phyloP scores from a whole-genome alignment of 2,329 filamentous ascomycete genomes.

The Dendryphion nanum region DNA sequence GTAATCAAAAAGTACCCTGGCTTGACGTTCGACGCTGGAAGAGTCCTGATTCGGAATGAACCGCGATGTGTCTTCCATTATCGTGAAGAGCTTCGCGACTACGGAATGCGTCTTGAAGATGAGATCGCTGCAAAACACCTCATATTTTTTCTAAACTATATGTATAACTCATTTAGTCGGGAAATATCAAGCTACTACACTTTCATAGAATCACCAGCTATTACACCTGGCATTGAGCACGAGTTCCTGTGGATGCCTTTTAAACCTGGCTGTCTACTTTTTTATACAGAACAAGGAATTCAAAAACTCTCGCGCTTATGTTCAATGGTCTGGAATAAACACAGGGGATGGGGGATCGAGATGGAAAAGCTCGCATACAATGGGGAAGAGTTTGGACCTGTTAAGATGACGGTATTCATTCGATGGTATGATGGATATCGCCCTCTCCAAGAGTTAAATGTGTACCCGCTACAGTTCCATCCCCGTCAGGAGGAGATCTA shows the following conservation, averaged over 20 bases:
- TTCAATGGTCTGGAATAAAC: neutral
- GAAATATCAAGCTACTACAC: neutral
- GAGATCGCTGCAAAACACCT: neutral
- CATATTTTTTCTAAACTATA: neutral
- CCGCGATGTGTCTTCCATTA: constrained; percentile 6
- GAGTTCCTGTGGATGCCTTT: constrained; percentile 5
- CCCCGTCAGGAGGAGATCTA: neutral
- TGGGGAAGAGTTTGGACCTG: neutral
- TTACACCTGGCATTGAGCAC: constrained; percentile 1
- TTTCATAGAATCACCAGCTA: neutral
- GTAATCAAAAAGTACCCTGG: constrained; percentile 3
- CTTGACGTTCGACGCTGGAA: neutral
- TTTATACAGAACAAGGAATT: neutral
- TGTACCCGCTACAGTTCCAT: neutral
- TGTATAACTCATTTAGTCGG: neutral
- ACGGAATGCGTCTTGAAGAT: neutral
- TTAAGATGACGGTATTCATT: neutral
- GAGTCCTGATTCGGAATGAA: constrained; percentile 1
- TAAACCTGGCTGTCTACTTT: neutral
- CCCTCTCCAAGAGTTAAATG: neutral
- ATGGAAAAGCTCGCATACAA: neutral
- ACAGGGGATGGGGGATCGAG: neutral
- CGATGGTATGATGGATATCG: neutral
- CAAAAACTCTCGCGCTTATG: neutral
- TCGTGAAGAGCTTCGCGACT: constrained; percentile 3